phyloP scores from a whole-genome alignment of 768 basidiomycete genomes.

The Crassisporium funariophilum region DNA sequence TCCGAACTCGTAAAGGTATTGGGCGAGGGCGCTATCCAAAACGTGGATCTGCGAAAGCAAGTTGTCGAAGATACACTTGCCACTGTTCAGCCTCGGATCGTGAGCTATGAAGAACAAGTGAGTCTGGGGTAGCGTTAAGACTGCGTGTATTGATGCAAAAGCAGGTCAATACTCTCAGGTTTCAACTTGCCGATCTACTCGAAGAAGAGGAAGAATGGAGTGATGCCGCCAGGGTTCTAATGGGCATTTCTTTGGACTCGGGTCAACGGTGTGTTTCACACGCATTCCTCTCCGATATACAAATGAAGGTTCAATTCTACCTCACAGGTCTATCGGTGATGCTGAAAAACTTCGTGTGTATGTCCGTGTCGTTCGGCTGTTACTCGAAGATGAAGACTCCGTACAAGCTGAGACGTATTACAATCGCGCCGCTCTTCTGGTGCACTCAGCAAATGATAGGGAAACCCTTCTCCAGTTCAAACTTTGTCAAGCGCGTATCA shows the following conservation, averaged over 20 bases:
- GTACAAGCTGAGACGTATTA: constrained; percentile 98
- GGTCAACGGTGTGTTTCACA: constrained; percentile 68
- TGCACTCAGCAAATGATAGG: constrained; percentile 77
- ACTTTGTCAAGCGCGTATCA: constrained; percentile 92
- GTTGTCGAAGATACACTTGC: constrained; percentile 77
- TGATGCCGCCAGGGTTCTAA: constrained; percentile 88
- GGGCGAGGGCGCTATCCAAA: constrained; percentile 53
- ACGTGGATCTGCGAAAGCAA: constrained; percentile 62
- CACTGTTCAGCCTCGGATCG: constrained; percentile 74
- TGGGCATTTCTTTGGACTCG: constrained; percentile 90
- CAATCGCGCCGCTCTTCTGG: constrained; percentile 90
- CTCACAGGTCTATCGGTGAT: constrained; percentile 51
- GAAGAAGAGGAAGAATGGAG: constrained; percentile 93
- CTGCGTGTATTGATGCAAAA: too few species aligned
- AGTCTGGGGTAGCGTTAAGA: constrained; percentile 6
- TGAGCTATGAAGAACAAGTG: constrained; percentile 96
- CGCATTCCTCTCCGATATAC: background rate
- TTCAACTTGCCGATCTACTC: constrained; percentile 88
- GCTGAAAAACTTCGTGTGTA: constrained; percentile 89
- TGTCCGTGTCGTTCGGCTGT: constrained; percentile 90
- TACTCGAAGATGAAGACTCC: constrained; percentile 95
- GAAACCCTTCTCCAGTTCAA: constrained; percentile 85
- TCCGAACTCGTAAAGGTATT: constrained; percentile 80
- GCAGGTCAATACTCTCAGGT: constrained; percentile 82
- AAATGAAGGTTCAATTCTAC: background rate